A percentile compares a stretch with the other conserved stretches of the same genome.
phyloP scores from a whole-genome alignment of 352 stramenopile genomes.

The Phytopythium sindhum region DNA sequence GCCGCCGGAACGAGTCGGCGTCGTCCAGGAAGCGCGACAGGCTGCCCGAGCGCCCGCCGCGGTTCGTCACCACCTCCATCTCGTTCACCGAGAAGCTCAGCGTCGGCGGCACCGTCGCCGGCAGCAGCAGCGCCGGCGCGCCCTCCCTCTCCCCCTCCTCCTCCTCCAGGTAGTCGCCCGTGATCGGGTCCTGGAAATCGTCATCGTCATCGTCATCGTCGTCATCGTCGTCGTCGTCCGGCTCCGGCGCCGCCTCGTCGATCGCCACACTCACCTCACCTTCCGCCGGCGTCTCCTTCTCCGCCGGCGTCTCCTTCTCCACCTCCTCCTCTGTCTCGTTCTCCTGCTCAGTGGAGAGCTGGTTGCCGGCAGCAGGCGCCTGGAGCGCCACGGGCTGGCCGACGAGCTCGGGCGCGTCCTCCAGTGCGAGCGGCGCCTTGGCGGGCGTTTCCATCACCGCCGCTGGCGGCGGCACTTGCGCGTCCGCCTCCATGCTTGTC shows the following conservation, averaged over 20 bases:
- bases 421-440: conserved; percentile 17
- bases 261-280: neutral
- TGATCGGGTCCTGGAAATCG: conserved; percentile 44
- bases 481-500: conserved; percentile 4
- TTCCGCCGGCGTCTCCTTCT: neutral
- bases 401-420: conserved; percentile 26
- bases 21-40: conserved; percentile 83
- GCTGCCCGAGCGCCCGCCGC: conserved; percentile 57
- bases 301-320: neutral
- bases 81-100: conserved; percentile 81
- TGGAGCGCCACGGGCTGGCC: conserved; percentile 24
- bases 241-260: conserved; percentile 15
- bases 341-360: neutral
- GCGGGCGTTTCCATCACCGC: neutral
- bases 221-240: conserved; percentile 19
- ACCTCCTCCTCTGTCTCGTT: neutral
- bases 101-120: conserved; percentile 35
- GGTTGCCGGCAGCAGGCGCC: neutral
- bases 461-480: conserved; percentile 8
- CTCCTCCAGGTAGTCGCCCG: conserved; percentile 24
- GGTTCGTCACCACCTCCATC: conserved; percentile 83
- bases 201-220: conserved; percentile 37
- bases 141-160: conserved; percentile 19
- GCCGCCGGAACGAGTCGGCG: conserved; percentile 62
- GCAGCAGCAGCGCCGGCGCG: conserved; percentile 14